These are phyloP conservation scores for Cercospora sojina DNA, from an alignment of 2,329 filamentous ascomycete genomes.

Conservation along the genomic window DNA sequence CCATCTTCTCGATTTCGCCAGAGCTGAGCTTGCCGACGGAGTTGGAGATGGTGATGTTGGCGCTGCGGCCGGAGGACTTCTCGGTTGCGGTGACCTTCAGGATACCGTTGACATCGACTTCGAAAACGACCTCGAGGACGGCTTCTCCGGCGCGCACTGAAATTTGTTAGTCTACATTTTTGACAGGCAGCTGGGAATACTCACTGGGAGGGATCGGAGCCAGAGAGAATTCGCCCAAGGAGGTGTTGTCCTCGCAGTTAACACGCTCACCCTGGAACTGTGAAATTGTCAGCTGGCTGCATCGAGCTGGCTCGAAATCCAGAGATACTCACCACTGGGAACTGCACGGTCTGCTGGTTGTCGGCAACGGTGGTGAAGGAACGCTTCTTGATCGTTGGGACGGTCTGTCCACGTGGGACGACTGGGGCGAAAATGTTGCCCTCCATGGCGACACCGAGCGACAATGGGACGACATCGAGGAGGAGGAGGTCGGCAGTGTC, in stretches of 20 bases:
- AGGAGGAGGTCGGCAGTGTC: slow-evolving; percentile 94
- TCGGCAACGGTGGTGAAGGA: slow-evolving; percentile 35
- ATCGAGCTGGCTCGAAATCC: neutral
- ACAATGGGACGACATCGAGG: slow-evolving; percentile 93
- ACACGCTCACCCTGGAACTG: slow-evolving; percentile 90
- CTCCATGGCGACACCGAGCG: slow-evolving; percentile 98
- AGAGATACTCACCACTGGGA: slow-evolving; percentile 43
- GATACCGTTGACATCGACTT: slow-evolving; percentile 96
- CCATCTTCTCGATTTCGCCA: slow-evolving; percentile 95
- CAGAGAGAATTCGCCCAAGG: slow-evolving; percentile 92
- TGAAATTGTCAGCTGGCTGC: slow-evolving; percentile 45
- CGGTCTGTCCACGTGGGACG: slow-evolving; percentile 60
- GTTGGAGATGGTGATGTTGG: slow-evolving; percentile 99
- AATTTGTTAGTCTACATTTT: neutral
- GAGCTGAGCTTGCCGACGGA: slow-evolving; percentile 97
- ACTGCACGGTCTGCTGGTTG: slow-evolving; percentile 77
- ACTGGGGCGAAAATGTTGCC: slow-evolving; percentile 98
- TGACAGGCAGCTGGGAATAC: neutral
- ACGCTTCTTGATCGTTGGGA: slow-evolving; percentile 16
- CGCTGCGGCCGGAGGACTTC: slow-evolving; percentile 95
- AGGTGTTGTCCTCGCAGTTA: slow-evolving; percentile 98
- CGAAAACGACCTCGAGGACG: slow-evolving; percentile 96
- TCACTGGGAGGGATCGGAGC: slow-evolving; percentile 62
- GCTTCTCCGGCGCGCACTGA: slow-evolving; percentile 71
- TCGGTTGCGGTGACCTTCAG: slow-evolving; percentile 99